Conservation (phyloP, 192 early-diverging fungal genomes). For the Phlyctochytrium bullatum region DNA sequence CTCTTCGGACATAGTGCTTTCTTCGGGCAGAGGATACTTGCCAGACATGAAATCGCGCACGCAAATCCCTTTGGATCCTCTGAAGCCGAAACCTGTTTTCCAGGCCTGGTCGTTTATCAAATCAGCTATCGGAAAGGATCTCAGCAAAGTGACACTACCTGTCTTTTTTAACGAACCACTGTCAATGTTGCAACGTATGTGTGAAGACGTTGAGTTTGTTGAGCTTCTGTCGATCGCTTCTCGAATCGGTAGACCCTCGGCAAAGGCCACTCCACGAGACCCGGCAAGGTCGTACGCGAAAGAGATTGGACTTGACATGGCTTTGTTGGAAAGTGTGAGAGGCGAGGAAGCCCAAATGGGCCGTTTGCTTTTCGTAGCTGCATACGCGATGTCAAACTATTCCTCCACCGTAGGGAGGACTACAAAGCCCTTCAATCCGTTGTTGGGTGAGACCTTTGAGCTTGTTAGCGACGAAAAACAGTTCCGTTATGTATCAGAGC, state of each 20-base stretch:
- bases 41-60: constrained; percentile 4
- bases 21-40: constrained; percentile 2
- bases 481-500: constrained; percentile 82
- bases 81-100: constrained; percentile 60
- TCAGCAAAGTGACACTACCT: constrained; percentile 79
- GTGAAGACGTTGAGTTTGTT: constrained; percentile 77
- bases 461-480: constrained; percentile 73
- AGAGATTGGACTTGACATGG: constrained; percentile 18
- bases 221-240: constrained; percentile 76
- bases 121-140: constrained; percentile 81
- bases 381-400: constrained; percentile 82
- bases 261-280: constrained; percentile 13
- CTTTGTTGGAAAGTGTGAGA: constrained; percentile 13
- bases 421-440: constrained; percentile 85
- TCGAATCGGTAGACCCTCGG: constrained; percentile 52
- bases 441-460: constrained; percentile 90
- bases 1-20: background rate
- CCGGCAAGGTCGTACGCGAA: constrained; percentile 3
- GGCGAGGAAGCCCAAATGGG: constrained; percentile 36
- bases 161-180: constrained; percentile 90
- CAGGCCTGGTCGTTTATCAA: constrained; percentile 85
- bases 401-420: constrained; percentile 75
- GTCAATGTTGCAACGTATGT: constrained; percentile 81
- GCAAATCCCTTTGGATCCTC: constrained; percentile 34
- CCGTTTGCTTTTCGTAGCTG: constrained; percentile 76